A percentile compares a stretch with the other conserved stretches of the same genome.
These are phyloP conservation scores for Pseudomicrostroma phylloplanum DNA, from an alignment of 1,284 basidiomycete species.

Conservation along the genomic window DNA sequence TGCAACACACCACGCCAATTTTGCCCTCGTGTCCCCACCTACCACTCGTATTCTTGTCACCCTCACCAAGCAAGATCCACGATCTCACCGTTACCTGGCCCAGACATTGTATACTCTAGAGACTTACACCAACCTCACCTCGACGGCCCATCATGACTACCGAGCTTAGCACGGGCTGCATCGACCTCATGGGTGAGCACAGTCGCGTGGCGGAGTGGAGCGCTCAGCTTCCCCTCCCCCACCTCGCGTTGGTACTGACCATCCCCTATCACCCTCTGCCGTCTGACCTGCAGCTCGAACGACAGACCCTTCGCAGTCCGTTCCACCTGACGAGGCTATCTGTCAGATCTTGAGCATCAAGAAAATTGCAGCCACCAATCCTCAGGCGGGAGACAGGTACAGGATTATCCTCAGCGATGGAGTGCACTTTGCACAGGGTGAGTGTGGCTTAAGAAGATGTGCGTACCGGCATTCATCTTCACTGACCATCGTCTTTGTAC, in stretches of 20 bases:
- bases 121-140: too few species aligned
- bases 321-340: conserved; percentile 29
- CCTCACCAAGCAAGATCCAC: too few species aligned
- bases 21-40: too few species aligned
- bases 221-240: not conserved
- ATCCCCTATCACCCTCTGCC: not conserved
- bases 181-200: conserved; percentile 3
- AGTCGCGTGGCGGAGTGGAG: not conserved
- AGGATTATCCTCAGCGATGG: conserved; percentile 49
- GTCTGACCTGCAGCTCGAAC: conserved; percentile 10
- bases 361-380: conserved; percentile 37
- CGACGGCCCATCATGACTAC: too few species aligned
- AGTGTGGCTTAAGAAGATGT: conserved; percentile 6
- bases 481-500: too few species aligned
- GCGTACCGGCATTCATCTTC: not conserved
- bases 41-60: too few species aligned
- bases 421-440: conserved; percentile 41
- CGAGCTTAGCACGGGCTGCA: not conserved
- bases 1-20: too few species aligned
- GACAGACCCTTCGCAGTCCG: conserved; percentile 24
- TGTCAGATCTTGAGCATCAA: conserved; percentile 49
- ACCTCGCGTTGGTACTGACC: not conserved
- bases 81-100: too few species aligned
- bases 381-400: conserved; percentile 41
- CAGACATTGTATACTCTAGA: too few species aligned